Evolutionary conservation across 2,329 filamentous ascomycete genomes (phyloP).

Genomic region (Trichoderma endophyticum): DNA sequence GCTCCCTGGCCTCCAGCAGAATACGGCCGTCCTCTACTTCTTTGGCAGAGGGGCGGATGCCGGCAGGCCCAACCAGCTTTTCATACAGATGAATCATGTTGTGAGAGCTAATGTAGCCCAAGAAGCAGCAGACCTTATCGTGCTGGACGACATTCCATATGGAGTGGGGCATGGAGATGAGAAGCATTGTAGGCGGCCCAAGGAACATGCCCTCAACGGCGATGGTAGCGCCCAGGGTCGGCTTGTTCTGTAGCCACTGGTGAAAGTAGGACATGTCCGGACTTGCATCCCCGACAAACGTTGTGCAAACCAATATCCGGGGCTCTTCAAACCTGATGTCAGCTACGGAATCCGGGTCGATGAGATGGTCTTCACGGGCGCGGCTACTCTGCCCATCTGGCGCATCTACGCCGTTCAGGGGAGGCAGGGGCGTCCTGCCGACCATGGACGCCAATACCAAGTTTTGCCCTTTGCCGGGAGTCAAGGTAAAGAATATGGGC

Average conservation of each 20-base stretch:
- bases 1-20: slow-evolving; percentile 51
- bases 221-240: slow-evolving; percentile 55
- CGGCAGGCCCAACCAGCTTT: slow-evolving; percentile 49
- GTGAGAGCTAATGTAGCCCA: slow-evolving; percentile 64
- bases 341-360: slow-evolving; percentile 47
- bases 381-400: slow-evolving; percentile 24
- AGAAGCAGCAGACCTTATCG: slow-evolving; percentile 63
- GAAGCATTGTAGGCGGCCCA: slow-evolving; percentile 62
- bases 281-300: slow-evolving; percentile 63
- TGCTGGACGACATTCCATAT: slow-evolving; percentile 64
- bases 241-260: slow-evolving; percentile 61
- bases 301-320: slow-evolving; percentile 63
- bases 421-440: slow-evolving; percentile 29
- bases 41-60: slow-evolving; percentile 46
- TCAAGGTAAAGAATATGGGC: slow-evolving; percentile 55
- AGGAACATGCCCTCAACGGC: slow-evolving; percentile 66
- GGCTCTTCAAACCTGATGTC: slow-evolving; percentile 61
- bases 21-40: slow-evolving; percentile 57
- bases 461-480: slow-evolving; percentile 50
- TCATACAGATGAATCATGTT: slow-evolving; percentile 66
- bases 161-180: slow-evolving; percentile 63
- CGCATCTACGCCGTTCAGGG: slow-evolving; percentile 29
- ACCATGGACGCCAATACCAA: slow-evolving; percentile 51
- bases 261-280: slow-evolving; percentile 65
- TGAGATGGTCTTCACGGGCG: slow-evolving; percentile 38